Conservation (phyloP, 768 basidiomycete genomes). For the Lentinula sp. region DNA sequence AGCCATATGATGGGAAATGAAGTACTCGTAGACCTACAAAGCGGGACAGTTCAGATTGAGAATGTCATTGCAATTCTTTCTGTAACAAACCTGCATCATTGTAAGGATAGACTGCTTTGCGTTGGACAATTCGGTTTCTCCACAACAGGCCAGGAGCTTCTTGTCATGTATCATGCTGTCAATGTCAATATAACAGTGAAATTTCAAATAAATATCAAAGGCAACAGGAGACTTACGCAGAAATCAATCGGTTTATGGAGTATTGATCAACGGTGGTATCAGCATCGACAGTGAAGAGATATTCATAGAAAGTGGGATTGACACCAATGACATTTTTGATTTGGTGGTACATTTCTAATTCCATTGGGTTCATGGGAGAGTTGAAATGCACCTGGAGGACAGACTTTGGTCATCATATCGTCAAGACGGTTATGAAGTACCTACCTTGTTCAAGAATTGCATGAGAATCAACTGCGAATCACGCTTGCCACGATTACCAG, state of each 20-base stretch:
- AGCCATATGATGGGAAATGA: conserved; percentile 97
- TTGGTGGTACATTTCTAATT: conserved; percentile 98
- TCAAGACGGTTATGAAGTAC: not conserved
- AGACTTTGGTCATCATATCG: conserved; percentile 8
- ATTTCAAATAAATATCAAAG: not conserved
- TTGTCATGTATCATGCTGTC: conserved; percentile 94
- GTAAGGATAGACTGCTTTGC: conserved; percentile 93
- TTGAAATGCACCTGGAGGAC: conserved; percentile 84
- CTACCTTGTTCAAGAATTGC: conserved; percentile 95
- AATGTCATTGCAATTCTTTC: not conserved
- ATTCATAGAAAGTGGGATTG: conserved; percentile 98
- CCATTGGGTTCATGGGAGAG: conserved; percentile 91
- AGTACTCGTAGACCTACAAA: conserved; percentile 91
- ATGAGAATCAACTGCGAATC: conserved; percentile 95
- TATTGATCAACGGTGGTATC: conserved; percentile 90
- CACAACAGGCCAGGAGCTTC: conserved; percentile 90
- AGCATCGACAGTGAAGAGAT: conserved; percentile 88
- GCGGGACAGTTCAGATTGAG: not conserved
- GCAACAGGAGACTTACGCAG: conserved; percentile 59
- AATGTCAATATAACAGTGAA: not conserved
- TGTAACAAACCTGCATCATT: conserved; percentile 77
- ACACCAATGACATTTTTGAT: conserved; percentile 99
- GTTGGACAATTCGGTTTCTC: conserved; percentile 90
- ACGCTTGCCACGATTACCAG: conserved; percentile 97
- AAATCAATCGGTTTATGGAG: conserved; percentile 86